phyloP scores from a whole-genome alignment of 1,284 basidiomycete genomes.

The Irpex sp. region DNA sequence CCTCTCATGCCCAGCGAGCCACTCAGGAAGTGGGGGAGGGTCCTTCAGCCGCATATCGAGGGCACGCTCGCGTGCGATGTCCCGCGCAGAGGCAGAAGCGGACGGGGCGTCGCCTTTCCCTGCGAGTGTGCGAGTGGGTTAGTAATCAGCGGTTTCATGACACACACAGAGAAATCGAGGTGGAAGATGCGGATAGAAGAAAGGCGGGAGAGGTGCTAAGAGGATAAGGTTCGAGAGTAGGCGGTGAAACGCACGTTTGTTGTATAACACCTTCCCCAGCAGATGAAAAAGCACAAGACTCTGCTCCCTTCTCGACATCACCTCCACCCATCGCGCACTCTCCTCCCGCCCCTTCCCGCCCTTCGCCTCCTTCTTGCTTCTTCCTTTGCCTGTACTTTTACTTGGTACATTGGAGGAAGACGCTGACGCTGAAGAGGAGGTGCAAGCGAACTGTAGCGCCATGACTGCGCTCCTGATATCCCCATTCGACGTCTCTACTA shows the following conservation, averaged over 20 bases:
- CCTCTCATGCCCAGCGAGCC: constrained; percentile 56
- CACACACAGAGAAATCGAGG: too few relatives aligned
- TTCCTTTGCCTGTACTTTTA: constrained; percentile 15
- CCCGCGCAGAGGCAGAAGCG: constrained; percentile 45
- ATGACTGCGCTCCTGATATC: constrained; percentile 94
- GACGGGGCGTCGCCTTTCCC: constrained; percentile 45
- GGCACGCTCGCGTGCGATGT: not conserved
- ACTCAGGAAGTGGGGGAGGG: not conserved
- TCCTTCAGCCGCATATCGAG: not conserved
- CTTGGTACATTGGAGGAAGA: not conserved
- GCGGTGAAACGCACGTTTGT: constrained; percentile 64
- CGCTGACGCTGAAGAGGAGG: not conserved
- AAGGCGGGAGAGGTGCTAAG: too few relatives aligned
- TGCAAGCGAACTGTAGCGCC: constrained; percentile 80
- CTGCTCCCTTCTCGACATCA: constrained; percentile 79
- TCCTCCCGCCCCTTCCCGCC: constrained; percentile 20
- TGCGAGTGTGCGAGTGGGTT: constrained; percentile 23
- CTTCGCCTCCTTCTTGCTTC: constrained; percentile 10
- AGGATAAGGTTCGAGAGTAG: too few relatives aligned
- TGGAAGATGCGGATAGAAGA: too few relatives aligned
- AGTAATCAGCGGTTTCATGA: too few relatives aligned
- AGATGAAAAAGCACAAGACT: constrained; percentile 90
- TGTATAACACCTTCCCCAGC: constrained; percentile 91
- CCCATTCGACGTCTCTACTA: constrained; percentile 80
- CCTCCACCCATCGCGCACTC: constrained; percentile 45